Percentiles rank a stretch among this genome's conserved stretches.
Evolutionary conservation across 2,329 filamentous ascomycete species (phyloP).

Genomic region (Chaetomium sp.): DNA sequence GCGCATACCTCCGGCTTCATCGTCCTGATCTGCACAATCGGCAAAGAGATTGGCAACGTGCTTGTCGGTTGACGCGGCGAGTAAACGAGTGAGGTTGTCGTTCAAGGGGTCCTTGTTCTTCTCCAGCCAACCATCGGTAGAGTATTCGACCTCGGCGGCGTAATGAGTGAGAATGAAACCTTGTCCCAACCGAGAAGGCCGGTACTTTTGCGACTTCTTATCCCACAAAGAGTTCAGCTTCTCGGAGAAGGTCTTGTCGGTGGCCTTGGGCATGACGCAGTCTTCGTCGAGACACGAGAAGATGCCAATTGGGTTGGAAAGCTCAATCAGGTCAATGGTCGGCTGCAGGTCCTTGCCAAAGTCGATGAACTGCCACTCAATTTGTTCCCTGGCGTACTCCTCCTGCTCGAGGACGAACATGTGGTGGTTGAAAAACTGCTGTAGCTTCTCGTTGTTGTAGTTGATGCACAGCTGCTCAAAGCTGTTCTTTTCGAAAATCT

Average conservation of each 20-base stretch:
- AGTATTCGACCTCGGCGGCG: conserved; percentile 96
- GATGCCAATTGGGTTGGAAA: conserved; percentile 96
- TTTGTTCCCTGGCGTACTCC: conserved; percentile 95
- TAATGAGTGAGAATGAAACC: conserved; percentile 98
- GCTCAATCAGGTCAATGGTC: conserved; percentile 94
- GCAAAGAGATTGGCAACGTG: conserved; percentile 84
- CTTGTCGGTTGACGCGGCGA: conserved; percentile 78
- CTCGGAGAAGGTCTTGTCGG: conserved; percentile 94
- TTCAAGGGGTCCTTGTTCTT: conserved; percentile 99
- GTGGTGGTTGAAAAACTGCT: conserved; percentile 99
- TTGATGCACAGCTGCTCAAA: conserved; percentile 99
- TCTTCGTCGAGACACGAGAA: conserved; percentile 98
- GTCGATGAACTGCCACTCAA: conserved; percentile 99
- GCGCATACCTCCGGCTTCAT: conserved; percentile 66
- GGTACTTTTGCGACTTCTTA: conserved; percentile 91
- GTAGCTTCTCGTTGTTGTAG: conserved; percentile 98
- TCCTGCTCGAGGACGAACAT: conserved; percentile 99
- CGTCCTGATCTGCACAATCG: conserved; percentile 83
- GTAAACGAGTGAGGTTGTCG: conserved; percentile 89
- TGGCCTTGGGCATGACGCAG: conserved; percentile 98
- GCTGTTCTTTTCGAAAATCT: conserved; percentile 98
- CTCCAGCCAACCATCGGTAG: conserved; percentile 90
- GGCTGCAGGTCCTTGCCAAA: conserved; percentile 96
- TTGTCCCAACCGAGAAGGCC: conserved; percentile 80
- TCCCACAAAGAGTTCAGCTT: conserved; percentile 98